Conservation (phyloP, 352 stramenopile species). For the Globisporangium middletonii region DNA sequence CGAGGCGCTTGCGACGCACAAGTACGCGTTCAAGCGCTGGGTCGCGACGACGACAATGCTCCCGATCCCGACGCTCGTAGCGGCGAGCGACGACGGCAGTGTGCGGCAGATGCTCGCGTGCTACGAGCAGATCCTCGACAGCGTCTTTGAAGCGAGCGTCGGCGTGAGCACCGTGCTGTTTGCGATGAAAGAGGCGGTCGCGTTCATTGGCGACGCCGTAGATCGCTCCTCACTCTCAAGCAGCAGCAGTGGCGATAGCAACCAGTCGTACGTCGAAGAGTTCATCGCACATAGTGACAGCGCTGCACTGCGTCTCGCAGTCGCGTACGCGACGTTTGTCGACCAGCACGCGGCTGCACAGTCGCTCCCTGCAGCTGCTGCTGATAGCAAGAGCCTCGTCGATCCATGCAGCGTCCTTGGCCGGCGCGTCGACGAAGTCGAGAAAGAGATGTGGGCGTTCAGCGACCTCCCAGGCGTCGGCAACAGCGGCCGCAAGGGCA, state of each 20-base stretch:
- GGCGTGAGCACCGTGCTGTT: constrained; percentile 45
- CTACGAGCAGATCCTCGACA: constrained; percentile 31
- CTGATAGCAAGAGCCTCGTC: no score
- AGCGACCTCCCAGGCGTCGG: constrained; percentile 66
- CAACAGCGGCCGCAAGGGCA: constrained; percentile 51
- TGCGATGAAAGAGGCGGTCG: constrained; percentile 44
- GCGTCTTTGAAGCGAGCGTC: constrained; percentile 42
- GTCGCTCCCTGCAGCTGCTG: background rate
- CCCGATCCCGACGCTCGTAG: constrained; percentile 15
- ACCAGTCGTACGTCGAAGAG: constrained; percentile 18
- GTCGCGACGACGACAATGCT: constrained; percentile 37
- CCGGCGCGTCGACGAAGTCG: constrained; percentile 35
- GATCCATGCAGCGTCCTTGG: constrained; percentile 22
- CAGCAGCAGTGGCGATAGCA: background rate
- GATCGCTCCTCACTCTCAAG: background rate
- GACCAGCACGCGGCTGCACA: constrained; percentile 4
- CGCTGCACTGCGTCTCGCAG: constrained; percentile 25
- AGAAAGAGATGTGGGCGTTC: constrained; percentile 46
- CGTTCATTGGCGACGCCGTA: background rate
- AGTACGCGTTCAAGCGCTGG: constrained; percentile 63
- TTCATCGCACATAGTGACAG: constrained; percentile 51
- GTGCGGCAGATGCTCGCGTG: background rate
- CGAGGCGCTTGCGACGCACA: constrained; percentile 32
- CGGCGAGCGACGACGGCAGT: background rate
- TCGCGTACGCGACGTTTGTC: constrained; percentile 19